Conservation (phyloP, 306 rosid genomes). For the Sicyos edulis region DNA sequence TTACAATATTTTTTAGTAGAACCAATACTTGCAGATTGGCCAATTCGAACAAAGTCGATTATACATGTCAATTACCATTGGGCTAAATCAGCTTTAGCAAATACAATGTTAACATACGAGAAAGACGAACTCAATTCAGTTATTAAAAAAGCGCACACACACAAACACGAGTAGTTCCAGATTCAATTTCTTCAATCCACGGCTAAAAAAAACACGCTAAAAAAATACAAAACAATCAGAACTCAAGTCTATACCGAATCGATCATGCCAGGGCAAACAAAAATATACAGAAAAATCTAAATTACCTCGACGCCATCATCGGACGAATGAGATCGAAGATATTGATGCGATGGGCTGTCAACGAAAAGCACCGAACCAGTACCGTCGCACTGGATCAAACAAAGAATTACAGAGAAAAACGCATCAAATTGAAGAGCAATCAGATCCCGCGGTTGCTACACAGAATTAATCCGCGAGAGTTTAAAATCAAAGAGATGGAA, state of each 20-base stretch:
- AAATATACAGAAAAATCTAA: not conserved
- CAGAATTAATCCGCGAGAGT: not conserved
- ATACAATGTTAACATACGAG: not conserved
- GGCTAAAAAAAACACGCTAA: not conserved
- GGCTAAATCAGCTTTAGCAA: not conserved
- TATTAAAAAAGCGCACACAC: too few relatives aligned
- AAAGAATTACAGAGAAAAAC: conserved; percentile 2
- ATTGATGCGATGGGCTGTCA: conserved; percentile 36
- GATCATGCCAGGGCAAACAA: not conserved
- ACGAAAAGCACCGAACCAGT: conserved; percentile 38
- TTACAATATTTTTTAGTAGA: not conserved
- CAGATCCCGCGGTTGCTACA: conserved; percentile 29
- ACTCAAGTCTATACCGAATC: not conserved
- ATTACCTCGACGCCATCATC: conserved; percentile 39
- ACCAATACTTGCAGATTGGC: too few relatives aligned
- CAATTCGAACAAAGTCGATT: too few relatives aligned
- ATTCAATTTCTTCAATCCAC: conserved; percentile 9
- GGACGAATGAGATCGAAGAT: conserved; percentile 32
- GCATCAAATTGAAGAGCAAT: conserved; percentile 15
- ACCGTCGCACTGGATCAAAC: conserved; percentile 33
- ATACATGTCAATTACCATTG: too few relatives aligned
- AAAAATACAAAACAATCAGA: not conserved
- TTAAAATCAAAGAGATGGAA: not conserved
- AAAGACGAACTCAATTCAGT: not conserved
- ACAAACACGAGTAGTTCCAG: not conserved